Evolutionary conservation across 2,329 filamentous ascomycete species (phyloP), one percentile per base, ranked within the genome.

Genomic region (Curvularia hawaiiensis): DNA sequence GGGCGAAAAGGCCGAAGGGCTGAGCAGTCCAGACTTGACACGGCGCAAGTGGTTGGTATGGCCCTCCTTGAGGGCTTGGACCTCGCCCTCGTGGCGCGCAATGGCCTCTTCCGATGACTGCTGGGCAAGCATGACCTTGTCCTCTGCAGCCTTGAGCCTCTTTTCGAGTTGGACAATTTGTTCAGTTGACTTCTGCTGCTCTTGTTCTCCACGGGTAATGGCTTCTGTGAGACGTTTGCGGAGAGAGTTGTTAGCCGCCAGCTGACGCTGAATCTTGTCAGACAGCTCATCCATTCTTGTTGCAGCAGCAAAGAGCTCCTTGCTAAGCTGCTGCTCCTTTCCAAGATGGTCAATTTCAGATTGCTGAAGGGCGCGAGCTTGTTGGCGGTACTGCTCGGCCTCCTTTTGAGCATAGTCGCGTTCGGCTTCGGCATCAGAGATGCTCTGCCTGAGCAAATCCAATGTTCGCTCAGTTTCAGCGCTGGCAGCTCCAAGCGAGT

Each of bases 51-150:
- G 90, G 18, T 83, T 82, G 71, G 85, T 91, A 70, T 95, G 88
- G 58, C 86, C 90, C 54, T 96, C 91, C 64, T 89, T 88, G 53
- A 98, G 79, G 22, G 84, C 81, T 18, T 85, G 80, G 38, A 97
- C 84, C 76, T 97, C 92, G 38, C 95, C 91, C 75, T 98, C 95
- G 71, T 97, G 92, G 48, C 87, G 88, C 43, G 85, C 80, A 56
- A 98, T 86, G 39, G 88, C 88, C 48, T 94, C 92, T 74, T 99
- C 95, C 0, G 92, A 94, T 20, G 90, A 85, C 55, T 91, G 88
- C 75, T 98, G 94, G 1, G 94, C 92, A 20, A 86, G 79, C 52
- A 96, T 83, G 22, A 99, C 85, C 67, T 89, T 86, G 60, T 98
- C 93, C 74, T 98, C 95, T 50, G 97, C 86, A 16, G 81, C 78